Evolutionary conservation across 768 basidiomycete genomes (phyloP).

Genomic region (Fibroporia radiculosa): DNA sequence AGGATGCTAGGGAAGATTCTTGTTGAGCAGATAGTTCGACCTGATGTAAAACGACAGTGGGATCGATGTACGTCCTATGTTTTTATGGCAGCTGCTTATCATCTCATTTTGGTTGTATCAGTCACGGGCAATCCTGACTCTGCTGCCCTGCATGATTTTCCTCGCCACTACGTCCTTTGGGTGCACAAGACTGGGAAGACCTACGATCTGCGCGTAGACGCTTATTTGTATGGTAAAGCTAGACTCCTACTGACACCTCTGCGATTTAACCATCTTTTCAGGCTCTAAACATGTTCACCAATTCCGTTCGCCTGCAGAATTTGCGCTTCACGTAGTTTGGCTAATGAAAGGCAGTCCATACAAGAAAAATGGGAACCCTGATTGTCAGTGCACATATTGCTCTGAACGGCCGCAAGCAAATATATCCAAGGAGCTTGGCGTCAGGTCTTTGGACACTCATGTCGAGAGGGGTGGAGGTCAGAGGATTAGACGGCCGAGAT

Average conservation of each 20-base stretch:
- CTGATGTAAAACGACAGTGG: slow-evolving; percentile 5
- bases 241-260: background rate
- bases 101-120: background rate
- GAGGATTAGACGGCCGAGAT: background rate
- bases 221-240: slow-evolving; percentile 16
- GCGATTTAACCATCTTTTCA: slow-evolving; percentile 1
- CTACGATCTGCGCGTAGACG: slow-evolving; percentile 13
- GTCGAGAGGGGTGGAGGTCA: slow-evolving; percentile 2
- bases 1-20: slow-evolving; percentile 13
- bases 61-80: slow-evolving; percentile 9
- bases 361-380: slow-evolving; percentile 9
- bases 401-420: slow-evolving; percentile 13
- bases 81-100: background rate
- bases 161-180: slow-evolving; percentile 15
- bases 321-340: slow-evolving; percentile 18
- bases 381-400: slow-evolving; percentile 20
- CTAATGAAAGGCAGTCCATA: slow-evolving; percentile 13
- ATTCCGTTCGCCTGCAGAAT: slow-evolving; percentile 21
- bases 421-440: slow-evolving; percentile 10
- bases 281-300: slow-evolving; percentile 9
- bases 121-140: slow-evolving; percentile 1
- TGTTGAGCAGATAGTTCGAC: slow-evolving; percentile 9
- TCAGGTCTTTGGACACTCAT: slow-evolving; percentile 3
- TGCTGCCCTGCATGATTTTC: slow-evolving; percentile 9
- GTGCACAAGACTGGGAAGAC: slow-evolving; percentile 17